A percentile compares a stretch with the other conserved stretches of the same genome.
These are phyloP conservation scores for Blastomyces gilchristii DNA, from an alignment of 2,329 filamentous ascomycete genomes.

Conservation along the genomic window DNA sequence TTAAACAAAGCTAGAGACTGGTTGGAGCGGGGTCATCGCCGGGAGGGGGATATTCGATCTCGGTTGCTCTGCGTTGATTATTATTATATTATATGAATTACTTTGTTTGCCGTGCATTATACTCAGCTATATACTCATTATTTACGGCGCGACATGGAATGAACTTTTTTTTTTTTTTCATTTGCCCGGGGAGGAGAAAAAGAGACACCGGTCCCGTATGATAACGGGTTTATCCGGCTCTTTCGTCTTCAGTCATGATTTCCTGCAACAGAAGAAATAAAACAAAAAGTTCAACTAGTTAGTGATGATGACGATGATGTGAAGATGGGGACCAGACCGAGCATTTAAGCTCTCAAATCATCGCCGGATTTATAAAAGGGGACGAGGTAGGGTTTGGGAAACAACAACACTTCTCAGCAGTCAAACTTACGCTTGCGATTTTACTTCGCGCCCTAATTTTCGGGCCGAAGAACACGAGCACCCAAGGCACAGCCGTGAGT, in stretches of 20 bases:
- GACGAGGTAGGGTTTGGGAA: conserved; percentile 12
- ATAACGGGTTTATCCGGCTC: background rate
- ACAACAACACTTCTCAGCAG: background rate
- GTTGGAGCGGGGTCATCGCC: background rate
- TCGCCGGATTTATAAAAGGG: background rate
- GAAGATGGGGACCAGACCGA: background rate
- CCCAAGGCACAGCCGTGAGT: conserved; percentile 77
- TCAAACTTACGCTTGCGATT: conserved; percentile 52
- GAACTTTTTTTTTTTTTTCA: background rate
- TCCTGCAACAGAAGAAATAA: conserved; percentile 8
- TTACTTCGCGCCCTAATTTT: conserved; percentile 64
- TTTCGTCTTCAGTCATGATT: conserved; percentile 11
- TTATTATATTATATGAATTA: background rate
- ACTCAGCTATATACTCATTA: background rate
- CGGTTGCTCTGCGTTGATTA: too few species aligned
- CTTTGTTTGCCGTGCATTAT: too few species aligned
- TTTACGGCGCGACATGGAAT: background rate
- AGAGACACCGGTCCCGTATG: background rate
- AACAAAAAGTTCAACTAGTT: background rate
- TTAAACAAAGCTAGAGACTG: background rate
- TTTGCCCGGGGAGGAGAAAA: background rate
- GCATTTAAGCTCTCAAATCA: background rate
- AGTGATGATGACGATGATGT: background rate
- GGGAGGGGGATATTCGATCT: background rate
- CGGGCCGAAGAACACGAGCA: conserved; percentile 67